phyloP scores from a whole-genome alignment of 441 rosid genomes.

The Geranium incanum region DNA sequence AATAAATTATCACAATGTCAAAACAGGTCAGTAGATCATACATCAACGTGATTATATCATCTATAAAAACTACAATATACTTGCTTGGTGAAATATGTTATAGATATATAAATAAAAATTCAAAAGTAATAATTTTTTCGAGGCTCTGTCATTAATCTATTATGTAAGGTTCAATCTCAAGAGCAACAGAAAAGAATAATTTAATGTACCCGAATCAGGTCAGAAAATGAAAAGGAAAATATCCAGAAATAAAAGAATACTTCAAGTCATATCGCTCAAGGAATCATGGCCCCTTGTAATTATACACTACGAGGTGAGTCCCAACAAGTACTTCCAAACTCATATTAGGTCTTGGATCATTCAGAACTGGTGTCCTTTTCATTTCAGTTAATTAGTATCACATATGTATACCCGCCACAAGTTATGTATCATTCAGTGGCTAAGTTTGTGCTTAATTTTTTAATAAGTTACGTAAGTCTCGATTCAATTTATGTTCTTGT shows the following conservation, averaged over 20 bases:
- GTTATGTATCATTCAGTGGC: neutral
- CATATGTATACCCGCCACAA: neutral
- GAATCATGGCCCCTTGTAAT: neutral
- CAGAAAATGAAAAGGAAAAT: neutral
- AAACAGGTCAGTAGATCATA: neutral
- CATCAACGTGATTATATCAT: neutral
- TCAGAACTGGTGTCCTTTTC: neutral
- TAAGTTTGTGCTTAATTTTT: no score
- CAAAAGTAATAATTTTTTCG: neutral
- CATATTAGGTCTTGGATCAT: neutral
- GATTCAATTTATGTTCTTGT: no score
- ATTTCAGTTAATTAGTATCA: neutral
- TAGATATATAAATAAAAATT: neutral
- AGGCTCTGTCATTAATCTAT: neutral
- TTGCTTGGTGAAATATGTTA: neutral
- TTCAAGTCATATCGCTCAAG: neutral
- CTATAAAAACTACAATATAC: neutral
- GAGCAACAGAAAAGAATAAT: neutral
- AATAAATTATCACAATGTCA: neutral
- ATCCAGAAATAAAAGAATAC: neutral
- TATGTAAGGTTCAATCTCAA: neutral
- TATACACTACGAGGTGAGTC: neutral
- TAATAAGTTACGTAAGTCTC: no score
- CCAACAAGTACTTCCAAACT: neutral
- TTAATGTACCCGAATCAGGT: neutral